Evolutionary conservation across 2,329 filamentous ascomycete genomes (phyloP), one percentile per base, ranked within the genome.

Genomic region (Pseudogymnoascus sp.): DNA sequence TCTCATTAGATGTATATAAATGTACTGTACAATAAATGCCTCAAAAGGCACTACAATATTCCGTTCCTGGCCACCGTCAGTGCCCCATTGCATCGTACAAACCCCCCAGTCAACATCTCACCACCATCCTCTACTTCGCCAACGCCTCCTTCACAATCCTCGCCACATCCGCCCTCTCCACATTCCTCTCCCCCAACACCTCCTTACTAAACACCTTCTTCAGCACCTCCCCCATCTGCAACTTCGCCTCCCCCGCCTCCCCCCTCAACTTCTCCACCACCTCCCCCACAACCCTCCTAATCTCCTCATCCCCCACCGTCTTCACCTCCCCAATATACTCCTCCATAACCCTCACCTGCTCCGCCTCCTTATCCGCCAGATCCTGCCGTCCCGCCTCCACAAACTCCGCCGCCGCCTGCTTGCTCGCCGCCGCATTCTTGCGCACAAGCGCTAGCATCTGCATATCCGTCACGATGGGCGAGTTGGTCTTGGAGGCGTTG

Each of bases 401-500:
- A 73, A 90, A 90, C 71, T 92, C 87, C 36, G 78, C 77, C 14
- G 79, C 79, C 1, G 89, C 84, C 16, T 86, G 82, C 59, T 81
- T 76, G 3, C 81, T 79, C 1, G 81, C 77, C 45, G 82, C 80
- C 22, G 83, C 81, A 60, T 85, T 82, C 75, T 86, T 88, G 66
- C 84, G 82, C 62, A 94, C 80, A 58, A 92, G 78, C 6, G 80
- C 77, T 28, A 91, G 82, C 62, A 93, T 79, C 70, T 89, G 84
- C 66, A 82, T 80, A 73, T 93, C 89, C 22, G 84, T 89, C 62
- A 77, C 79, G 70, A 92, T 84, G n/a, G 90, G 89, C 39, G 77
- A 79, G 39, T 80, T 71, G 12, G 88, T 91, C 76, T 92, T 92
- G 72, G 85, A 87, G 35, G 88, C 86, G 74, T 92, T 92, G 68